Evolutionary conservation across 2,329 filamentous ascomycete species (phyloP).

Genomic region (Parastagonospora avenae): DNA sequence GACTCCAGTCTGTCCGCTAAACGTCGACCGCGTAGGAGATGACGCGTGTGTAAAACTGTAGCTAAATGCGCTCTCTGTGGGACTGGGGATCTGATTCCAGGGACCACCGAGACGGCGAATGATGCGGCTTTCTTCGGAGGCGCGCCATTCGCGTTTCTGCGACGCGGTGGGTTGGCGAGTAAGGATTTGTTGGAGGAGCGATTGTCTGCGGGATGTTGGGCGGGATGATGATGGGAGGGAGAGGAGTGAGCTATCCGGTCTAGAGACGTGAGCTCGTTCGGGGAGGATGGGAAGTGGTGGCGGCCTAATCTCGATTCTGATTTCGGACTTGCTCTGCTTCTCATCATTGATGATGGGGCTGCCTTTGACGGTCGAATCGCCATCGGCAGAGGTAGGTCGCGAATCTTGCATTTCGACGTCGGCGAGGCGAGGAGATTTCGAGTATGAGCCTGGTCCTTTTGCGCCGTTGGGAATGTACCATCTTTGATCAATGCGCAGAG

Average conservation of each 20-base stretch:
- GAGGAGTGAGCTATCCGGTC: background rate
- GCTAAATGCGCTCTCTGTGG: conserved; percentile 9
- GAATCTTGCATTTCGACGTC: conserved; percentile 27
- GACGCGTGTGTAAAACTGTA: background rate
- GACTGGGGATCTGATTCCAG: conserved; percentile 16
- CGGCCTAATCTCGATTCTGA: conserved; percentile 1
- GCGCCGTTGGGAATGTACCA: conserved; percentile 78
- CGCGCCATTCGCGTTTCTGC: conserved; percentile 23
- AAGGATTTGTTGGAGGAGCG: background rate
- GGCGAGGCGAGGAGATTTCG: conserved; percentile 8
- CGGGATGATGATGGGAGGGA: conserved; percentile 8
- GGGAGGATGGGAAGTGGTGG: background rate
- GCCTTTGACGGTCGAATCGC: background rate
- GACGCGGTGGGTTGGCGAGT: conserved; percentile 3
- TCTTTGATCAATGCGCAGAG: conserved; percentile 72
- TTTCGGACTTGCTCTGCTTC: conserved; percentile 1
- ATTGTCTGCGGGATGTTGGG: conserved; percentile 7
- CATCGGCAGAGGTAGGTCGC: conserved; percentile 10
- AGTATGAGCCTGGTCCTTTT: conserved; percentile 50
- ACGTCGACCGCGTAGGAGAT: conserved; percentile 5
- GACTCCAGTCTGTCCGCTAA: background rate
- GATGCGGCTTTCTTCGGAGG: conserved; percentile 26
- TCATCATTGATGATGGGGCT: background rate
- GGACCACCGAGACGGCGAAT: conserved; percentile 26
- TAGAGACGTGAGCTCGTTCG: background rate